Conservation (phyloP, 2,329 filamentous ascomycete species). For the Aspergillus ibericus region DNA sequence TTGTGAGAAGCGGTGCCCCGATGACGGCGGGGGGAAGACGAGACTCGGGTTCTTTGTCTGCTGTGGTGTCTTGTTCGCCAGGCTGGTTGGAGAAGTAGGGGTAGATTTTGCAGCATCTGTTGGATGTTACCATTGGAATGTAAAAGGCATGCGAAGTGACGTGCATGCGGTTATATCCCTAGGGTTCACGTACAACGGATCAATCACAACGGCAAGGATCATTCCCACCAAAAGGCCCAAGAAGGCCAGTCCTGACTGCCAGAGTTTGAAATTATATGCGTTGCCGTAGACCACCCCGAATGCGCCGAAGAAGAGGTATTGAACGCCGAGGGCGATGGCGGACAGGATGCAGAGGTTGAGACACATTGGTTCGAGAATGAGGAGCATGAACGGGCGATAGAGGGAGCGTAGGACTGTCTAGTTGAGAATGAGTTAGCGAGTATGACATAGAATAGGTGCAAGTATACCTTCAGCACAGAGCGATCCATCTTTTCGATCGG, state of each 20-base stretch:
- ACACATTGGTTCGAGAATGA: conserved; percentile 79
- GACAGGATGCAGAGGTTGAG: conserved; percentile 75
- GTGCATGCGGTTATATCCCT: too few relatives aligned
- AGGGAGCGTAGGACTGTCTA: conserved; percentile 41
- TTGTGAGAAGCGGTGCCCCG: conserved; percentile 70
- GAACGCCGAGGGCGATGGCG: conserved; percentile 73
- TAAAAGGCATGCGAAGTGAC: background rate
- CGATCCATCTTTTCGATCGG: conserved; percentile 68
- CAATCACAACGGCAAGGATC: conserved; percentile 39
- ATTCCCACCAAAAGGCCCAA: conserved; percentile 49
- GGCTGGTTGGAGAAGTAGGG: background rate
- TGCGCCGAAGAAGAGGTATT: conserved; percentile 86
- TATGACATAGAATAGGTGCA: background rate
- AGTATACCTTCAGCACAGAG: conserved; percentile 51
- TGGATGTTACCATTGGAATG: background rate
- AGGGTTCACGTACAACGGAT: background rate
- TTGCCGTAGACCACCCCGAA: conserved; percentile 73
- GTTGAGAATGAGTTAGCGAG: too few relatives aligned
- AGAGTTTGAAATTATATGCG: conserved; percentile 72
- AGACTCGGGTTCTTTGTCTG: conserved; percentile 68
- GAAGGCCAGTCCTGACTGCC: conserved; percentile 74
- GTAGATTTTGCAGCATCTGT: background rate
- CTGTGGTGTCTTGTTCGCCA: background rate
- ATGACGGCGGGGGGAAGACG: conserved; percentile 69
- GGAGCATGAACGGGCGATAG: conserved; percentile 70